These are phyloP conservation scores for Nakataea oryzae DNA, from an alignment of 2,329 filamentous ascomycete genomes.

Conservation along the genomic window DNA sequence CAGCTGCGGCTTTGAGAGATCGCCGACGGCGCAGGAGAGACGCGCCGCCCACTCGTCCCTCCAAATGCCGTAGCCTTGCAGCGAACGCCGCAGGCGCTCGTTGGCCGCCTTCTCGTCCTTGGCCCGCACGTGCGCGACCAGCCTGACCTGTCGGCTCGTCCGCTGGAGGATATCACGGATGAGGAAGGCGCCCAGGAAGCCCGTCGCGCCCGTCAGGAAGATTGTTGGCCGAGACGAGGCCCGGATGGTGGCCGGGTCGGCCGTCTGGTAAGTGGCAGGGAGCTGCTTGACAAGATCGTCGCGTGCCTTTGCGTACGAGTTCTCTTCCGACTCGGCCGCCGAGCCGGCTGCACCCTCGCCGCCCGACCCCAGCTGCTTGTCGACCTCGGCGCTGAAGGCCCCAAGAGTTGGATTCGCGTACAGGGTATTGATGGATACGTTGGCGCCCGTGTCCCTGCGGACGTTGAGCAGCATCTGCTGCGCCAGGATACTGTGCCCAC, in stretches of 20 bases:
- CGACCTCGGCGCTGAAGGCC: constrained; percentile 37
- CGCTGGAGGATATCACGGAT: constrained; percentile 63
- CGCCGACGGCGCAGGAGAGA: constrained; percentile 60
- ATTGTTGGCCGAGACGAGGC: constrained; percentile 39
- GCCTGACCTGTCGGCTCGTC: constrained; percentile 39
- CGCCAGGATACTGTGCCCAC: constrained; percentile 71
- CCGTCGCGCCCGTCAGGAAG: constrained; percentile 82
- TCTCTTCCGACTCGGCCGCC: constrained; percentile 20
- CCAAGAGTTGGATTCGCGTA: constrained; percentile 50
- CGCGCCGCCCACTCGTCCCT: constrained; percentile 53
- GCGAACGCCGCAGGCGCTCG: constrained; percentile 55
- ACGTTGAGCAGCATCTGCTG: constrained; percentile 71
- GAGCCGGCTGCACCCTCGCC: constrained; percentile 23
- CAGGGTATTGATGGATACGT: constrained; percentile 61
- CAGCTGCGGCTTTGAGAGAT: constrained; percentile 61
- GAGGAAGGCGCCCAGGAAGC: constrained; percentile 78
- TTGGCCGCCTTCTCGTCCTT: constrained; percentile 50
- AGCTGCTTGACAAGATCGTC: constrained; percentile 41
- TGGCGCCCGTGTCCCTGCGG: constrained; percentile 22
- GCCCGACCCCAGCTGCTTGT: constrained; percentile 5
- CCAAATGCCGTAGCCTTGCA: constrained; percentile 75
- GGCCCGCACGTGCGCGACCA: constrained; percentile 69
- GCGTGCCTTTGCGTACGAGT: constrained; percentile 35
- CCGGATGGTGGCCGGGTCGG: constrained; percentile 15
- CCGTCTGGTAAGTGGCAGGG: constrained; percentile 21